Evolutionary conservation across 108 stramenopile genomes (phyloP), one percentile per base, ranked within the genome.

Genomic region (Stephanodiscus triporus): DNA sequence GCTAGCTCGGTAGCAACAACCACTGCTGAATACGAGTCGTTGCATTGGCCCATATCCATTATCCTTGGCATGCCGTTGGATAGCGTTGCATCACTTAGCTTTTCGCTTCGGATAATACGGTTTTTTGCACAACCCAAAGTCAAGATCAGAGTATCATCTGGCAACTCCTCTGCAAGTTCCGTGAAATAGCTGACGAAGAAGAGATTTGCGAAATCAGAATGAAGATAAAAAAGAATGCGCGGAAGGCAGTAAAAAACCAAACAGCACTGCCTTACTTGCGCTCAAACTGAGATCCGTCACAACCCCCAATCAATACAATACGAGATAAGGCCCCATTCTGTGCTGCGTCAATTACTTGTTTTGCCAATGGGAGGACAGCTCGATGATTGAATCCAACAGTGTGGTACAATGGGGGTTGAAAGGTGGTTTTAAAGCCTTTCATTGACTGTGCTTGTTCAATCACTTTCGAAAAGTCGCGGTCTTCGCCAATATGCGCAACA

Each of bases 31-130:
- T 90, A 95, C 2, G 84, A 57, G 70, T 95, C 94, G 54, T 95
- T 95, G 74, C 94, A 92, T 67, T 95, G 94, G 36, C 94, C 94
- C 89, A 92, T 90, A 77, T 95, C 94, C 47, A 95, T 68, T 2
- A 95, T 75, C 16, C 94, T 84, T 0, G 94, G 91, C 72, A 94
- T 81, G 14, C 89, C 91, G 69, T 87, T 92, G 37, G 78, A 73
- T 22, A 88, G 74, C 16, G 76, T 88, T 13, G 72, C 76, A 23
- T 65, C 73, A 37, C 82, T 56, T 9, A 91, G 75, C 64, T 89
- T 86, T 59, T 73, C 27, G 49, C 70, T 75, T 48, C 86, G 82
- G 66, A 88, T 80, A 55, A 90, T 58, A 3, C 93, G 88, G 64
- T 90, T 91, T 84, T 94, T 94, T 7, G 89, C 93, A 77, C 93